Percentiles rank a stretch among this genome's conserved stretches.
phyloP scores from a whole-genome alignment of 2,329 filamentous ascomycete species.

The Sporothrix pallida region DNA sequence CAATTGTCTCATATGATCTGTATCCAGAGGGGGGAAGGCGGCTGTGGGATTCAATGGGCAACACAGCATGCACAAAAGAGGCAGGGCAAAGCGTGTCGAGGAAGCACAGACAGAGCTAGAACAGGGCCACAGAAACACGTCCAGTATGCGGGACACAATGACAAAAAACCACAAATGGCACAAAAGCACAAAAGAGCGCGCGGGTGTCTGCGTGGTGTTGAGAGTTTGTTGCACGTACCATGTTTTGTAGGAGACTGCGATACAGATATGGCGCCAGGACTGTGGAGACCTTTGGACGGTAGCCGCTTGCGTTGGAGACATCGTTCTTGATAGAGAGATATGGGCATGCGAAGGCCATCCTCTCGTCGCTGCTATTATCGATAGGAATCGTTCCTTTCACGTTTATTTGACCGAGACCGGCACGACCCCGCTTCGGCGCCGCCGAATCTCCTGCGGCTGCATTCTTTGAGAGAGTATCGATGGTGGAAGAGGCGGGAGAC shows the following conservation, averaged over 20 bases:
- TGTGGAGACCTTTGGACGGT: neutral
- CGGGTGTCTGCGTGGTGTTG: neutral
- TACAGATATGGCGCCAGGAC: neutral
- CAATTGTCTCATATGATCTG: conserved; percentile 9
- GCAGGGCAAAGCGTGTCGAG: conserved; percentile 4
- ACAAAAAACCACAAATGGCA: neutral
- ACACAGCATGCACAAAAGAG: conserved; percentile 14
- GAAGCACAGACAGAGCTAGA: no score
- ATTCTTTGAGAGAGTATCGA: neutral
- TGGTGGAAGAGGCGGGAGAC: neutral
- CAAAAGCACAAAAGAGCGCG: neutral
- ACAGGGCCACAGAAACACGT: no score
- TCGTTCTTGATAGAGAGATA: neutral
- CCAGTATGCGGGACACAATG: neutral
- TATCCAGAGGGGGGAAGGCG: neutral
- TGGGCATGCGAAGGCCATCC: neutral
- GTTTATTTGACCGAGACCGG: conserved; percentile 16
- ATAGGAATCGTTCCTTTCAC: neutral
- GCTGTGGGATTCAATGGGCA: neutral
- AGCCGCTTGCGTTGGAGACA: neutral
- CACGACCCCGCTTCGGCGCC: conserved; percentile 24
- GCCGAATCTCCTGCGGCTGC: conserved; percentile 6
- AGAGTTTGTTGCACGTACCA: neutral
- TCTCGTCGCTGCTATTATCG: neutral
- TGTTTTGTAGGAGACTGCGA: no score